A percentile compares a stretch with the other conserved stretches of the same genome.
Conservation (phyloP, 441 rosid species). For the Croton setiger region DNA sequence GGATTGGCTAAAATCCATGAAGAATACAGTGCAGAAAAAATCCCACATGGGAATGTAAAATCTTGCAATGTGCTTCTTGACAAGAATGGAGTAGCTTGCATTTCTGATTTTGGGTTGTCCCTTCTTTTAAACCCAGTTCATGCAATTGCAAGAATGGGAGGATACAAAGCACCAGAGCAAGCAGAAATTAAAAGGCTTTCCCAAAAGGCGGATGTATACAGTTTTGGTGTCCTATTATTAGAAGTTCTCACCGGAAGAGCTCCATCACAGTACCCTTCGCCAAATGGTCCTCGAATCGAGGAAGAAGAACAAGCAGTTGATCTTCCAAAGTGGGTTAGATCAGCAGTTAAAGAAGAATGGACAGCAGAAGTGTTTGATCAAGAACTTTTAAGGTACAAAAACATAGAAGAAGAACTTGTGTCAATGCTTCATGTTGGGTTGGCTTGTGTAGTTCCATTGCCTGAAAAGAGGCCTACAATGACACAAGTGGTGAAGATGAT, state of each 20-base stretch:
- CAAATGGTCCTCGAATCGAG: constrained; percentile 45
- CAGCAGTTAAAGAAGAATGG: constrained; percentile 94
- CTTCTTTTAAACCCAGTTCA: constrained; percentile 79
- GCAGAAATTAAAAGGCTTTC: constrained; percentile 73
- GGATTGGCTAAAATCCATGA: constrained; percentile 83
- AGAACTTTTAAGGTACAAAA: constrained; percentile 90
- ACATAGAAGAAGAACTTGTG: constrained; percentile 87
- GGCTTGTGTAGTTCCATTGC: constrained; percentile 69
- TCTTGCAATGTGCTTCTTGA: constrained; percentile 82
- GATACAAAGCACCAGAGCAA: constrained; percentile 92
- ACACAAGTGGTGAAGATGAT: constrained; percentile 78
- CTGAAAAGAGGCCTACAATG: constrained; percentile 90
- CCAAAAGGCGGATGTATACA: constrained; percentile 81
- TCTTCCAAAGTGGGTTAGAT: constrained; percentile 87
- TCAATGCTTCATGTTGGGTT: constrained; percentile 85
- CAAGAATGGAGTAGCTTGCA: constrained; percentile 79
- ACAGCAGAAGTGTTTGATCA: constrained; percentile 93
- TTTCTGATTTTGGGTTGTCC: constrained; percentile 85
- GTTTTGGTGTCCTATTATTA: constrained; percentile 74
- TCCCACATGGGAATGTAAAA: constrained; percentile 87
- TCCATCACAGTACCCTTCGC: constrained; percentile 67
- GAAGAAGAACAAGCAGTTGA: constrained; percentile 65
- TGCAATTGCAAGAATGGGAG: constrained; percentile 79
- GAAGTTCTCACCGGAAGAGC: constrained; percentile 93
- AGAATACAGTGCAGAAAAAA: constrained; percentile 49